These are phyloP conservation scores for Kwoniella shivajii DNA, from an alignment of 1,284 basidiomycete genomes.

Conservation along the genomic window DNA sequence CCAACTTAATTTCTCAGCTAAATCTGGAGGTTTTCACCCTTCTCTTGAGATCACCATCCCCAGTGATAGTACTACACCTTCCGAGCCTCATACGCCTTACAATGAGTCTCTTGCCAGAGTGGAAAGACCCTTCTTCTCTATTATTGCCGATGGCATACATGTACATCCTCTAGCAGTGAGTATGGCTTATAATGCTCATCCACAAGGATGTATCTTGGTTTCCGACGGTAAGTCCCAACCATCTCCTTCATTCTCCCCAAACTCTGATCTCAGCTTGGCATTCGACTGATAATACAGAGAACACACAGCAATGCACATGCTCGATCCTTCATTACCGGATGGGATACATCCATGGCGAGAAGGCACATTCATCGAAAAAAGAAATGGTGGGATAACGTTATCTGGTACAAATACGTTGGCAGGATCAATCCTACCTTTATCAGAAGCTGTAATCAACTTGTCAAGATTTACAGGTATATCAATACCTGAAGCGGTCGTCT, in stretches of 20 bases:
- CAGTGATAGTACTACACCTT: too few relatives aligned
- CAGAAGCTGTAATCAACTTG: constrained; percentile 74
- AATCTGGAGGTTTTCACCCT: too few relatives aligned
- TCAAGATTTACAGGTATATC: constrained; percentile 77
- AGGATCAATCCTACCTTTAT: constrained; percentile 54
- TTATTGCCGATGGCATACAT: constrained; percentile 90
- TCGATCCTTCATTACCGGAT: constrained; percentile 80
- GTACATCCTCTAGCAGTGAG: constrained; percentile 86
- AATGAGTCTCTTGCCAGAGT: too few relatives aligned
- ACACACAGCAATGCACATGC: constrained; percentile 59
- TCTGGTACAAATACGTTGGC: constrained; percentile 84
- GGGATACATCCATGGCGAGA: constrained; percentile 81
- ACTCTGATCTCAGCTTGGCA: neutral
- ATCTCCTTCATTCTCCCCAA: neutral
- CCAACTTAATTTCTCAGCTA: too few relatives aligned
- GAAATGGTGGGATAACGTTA: constrained; percentile 76
- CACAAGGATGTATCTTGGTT: constrained; percentile 81
- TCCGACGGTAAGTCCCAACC: constrained; percentile 70
- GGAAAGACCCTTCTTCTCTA: constrained; percentile 73
- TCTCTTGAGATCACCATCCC: too few relatives aligned
- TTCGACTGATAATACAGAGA: neutral
- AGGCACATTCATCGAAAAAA: constrained; percentile 72
- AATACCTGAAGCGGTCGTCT: constrained; percentile 77
- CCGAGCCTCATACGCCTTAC: too few relatives aligned
- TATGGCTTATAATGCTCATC: constrained; percentile 77